phyloP scores from a whole-genome alignment of 2,329 filamentous ascomycete genomes.

The Ambrosiella cleistominuta region DNA sequence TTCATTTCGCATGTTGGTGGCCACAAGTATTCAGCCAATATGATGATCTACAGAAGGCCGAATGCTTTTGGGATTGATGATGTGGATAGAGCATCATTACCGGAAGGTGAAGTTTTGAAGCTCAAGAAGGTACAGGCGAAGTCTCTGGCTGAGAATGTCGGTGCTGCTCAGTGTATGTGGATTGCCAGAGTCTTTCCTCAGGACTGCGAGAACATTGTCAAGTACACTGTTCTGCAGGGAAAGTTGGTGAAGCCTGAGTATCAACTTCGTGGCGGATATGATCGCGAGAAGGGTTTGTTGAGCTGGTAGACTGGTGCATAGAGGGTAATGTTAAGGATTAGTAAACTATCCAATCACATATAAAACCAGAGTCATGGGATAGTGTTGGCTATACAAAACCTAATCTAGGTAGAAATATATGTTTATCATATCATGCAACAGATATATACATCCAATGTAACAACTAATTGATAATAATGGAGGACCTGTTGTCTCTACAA shows the following conservation, averaged over 20 bases:
- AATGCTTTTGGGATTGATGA: constrained; percentile 38
- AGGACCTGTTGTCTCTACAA: background rate
- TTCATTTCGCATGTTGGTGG: constrained; percentile 94
- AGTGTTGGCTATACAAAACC: background rate
- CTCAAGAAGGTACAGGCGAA: constrained; percentile 17
- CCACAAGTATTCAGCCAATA: constrained; percentile 90
- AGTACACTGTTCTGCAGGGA: constrained; percentile 77
- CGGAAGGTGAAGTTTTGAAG: constrained; percentile 19
- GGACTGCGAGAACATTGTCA: constrained; percentile 83
- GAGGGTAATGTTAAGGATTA: background rate
- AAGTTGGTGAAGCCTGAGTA: constrained; percentile 81
- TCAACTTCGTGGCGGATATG: constrained; percentile 80
- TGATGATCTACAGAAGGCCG: constrained; percentile 68
- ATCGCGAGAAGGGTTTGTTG: constrained; percentile 58
- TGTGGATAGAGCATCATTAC: constrained; percentile 14
- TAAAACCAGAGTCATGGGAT: background rate
- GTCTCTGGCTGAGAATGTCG: constrained; percentile 27
- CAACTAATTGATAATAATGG: background rate
- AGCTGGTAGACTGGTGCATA: constrained; percentile 51
- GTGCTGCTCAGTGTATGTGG: constrained; percentile 84
- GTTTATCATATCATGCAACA: background rate
- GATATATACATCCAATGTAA: background rate
- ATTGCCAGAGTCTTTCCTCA: constrained; percentile 67
- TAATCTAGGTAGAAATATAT: background rate
- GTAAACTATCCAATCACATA: background rate